Base-by-base conservation (phyloP, 441 rosid species). In the Arabidopsis hybrid region DNA sequence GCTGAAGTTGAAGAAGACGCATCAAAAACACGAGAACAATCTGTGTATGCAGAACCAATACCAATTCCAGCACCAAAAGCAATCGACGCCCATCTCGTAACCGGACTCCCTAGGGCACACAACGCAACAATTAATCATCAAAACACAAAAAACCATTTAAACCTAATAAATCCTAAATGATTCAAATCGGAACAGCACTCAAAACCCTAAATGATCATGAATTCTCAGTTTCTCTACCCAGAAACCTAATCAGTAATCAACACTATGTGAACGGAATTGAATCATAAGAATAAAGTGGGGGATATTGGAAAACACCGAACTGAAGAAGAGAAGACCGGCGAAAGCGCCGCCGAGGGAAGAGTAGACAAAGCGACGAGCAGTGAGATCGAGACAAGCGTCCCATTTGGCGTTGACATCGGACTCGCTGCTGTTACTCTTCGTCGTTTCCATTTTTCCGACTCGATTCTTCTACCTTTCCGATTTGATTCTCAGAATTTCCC, bases 31-130 rank as follows among this genome's bases (percentile, higher is more conserved):
- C 61, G 89, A 78, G 89, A 84, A 77, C 93, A 91, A 43, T 91
- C 96, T 0, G 89, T 60, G 78, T 89, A 91, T 13, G 98, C 92
- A 53, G 96, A 91, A 43, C 97, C 99, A 83, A 90, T 82, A 59
- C 97, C 97, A 51, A 88, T 60, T 53, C 99, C 97, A 65, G 99
- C 95, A 72, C 97, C 95, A 60, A 95, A 89, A 31, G 98, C 96
- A 60, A 92, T 80, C 51, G 96, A 85, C 16, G 96, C 92, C 97
- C 93, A 89, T 60, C 95, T 89, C 56, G 87, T 80, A 65, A 76
- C 88, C 2, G 96, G 97, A 75, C 89, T 89, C 86, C 97, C 97
- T 95, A 42, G 2, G 0, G 1, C 34, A 57, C 8, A 49, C 43
- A 21, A 21, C 26, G 16, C 0, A 49, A 47, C 12, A 46, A 7